Percentiles rank a stretch among this genome's conserved stretches.
Evolutionary conservation across 805 yeast species (phyloP).

Genomic region (Metschnikowia vanudenii): DNA sequence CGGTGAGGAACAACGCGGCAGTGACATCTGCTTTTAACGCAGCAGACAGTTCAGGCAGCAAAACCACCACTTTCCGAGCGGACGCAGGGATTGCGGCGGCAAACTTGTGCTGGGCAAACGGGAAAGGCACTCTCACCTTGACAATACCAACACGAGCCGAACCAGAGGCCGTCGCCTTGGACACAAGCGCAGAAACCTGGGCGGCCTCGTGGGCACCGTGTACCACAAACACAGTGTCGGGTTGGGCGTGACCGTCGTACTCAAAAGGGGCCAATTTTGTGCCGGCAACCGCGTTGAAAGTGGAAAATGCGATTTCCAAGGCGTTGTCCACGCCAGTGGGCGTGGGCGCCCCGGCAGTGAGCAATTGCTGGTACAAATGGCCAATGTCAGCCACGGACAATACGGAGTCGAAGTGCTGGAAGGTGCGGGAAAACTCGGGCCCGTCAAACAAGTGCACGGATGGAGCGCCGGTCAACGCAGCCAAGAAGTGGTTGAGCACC

Average conservation of each 20-base stretch:
- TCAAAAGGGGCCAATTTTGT: slow-evolving; percentile 61
- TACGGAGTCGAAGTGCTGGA: slow-evolving; percentile 45
- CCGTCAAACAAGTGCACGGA: slow-evolving; percentile 82
- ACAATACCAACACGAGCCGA: slow-evolving; percentile 58
- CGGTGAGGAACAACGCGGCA: slow-evolving; percentile 61
- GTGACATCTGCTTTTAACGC: slow-evolving; percentile 68
- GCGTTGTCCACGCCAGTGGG: slow-evolving; percentile 34
- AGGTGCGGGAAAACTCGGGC: slow-evolving; percentile 54
- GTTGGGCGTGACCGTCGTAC: slow-evolving; percentile 59
- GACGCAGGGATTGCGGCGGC: slow-evolving; percentile 55
- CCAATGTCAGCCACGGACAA: slow-evolving; percentile 44
- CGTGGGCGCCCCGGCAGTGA: slow-evolving; percentile 18
- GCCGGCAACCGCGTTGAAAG: slow-evolving; percentile 55
- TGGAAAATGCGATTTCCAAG: slow-evolving; percentile 45
- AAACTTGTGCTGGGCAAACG: slow-evolving; percentile 68
- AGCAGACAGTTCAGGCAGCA: slow-evolving; percentile 53
- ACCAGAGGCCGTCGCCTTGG: slow-evolving; percentile 25
- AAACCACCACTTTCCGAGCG: slow-evolving; percentile 59
- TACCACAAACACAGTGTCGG: slow-evolving; percentile 77
- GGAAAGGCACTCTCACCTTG: slow-evolving; percentile 73
- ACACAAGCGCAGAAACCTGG: slow-evolving; percentile 47
- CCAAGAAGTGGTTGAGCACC: slow-evolving; percentile 60
- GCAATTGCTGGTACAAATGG: slow-evolving; percentile 38
- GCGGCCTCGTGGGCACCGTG: slow-evolving; percentile 71
- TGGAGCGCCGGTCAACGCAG: slow-evolving; percentile 50